A percentile compares a stretch with the other conserved stretches of the same genome.
Conservation (phyloP, 2,329 filamentous ascomycete genomes). For the Xylariaceae sp. region DNA sequence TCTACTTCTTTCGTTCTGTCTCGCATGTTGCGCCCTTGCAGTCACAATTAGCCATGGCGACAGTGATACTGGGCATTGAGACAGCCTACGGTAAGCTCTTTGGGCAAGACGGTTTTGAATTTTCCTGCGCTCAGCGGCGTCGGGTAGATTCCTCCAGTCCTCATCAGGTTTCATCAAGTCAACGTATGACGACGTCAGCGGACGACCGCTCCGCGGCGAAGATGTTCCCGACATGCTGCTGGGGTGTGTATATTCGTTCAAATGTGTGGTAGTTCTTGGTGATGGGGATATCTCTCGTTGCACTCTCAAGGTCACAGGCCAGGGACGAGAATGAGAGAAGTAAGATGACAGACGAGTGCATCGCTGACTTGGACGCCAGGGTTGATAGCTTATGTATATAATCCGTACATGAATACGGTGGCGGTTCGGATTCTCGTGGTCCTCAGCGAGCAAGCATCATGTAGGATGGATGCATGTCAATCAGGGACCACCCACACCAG, state of each 20-base stretch:
- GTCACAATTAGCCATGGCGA: slow-evolving; percentile 5
- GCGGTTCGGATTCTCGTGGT: slow-evolving; percentile 13
- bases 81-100: slow-evolving; percentile 31
- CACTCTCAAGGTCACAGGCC: slow-evolving; percentile 7
- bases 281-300: slow-evolving; percentile 13
- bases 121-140: slow-evolving; percentile 31
- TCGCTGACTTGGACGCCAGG: slow-evolving; percentile 3
- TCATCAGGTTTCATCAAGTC: slow-evolving; percentile 34
- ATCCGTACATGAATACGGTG: slow-evolving; percentile 9
- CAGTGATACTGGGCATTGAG: neutral
- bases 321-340: slow-evolving; percentile 1
- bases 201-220: slow-evolving; percentile 30
- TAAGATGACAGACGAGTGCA: slow-evolving; percentile 1
- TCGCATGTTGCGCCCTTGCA: slow-evolving; percentile 31
- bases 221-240: slow-evolving; percentile 26
- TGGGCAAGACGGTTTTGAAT: slow-evolving; percentile 35
- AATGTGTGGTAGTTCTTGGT: neutral
- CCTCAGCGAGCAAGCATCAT: slow-evolving; percentile 6
- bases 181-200: slow-evolving; percentile 31
- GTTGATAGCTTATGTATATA: slow-evolving; percentile 12
- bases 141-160: slow-evolving; percentile 33
- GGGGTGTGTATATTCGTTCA: neutral
- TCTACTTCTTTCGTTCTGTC: slow-evolving; percentile 33
- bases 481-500: slow-evolving; percentile 4
- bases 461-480: slow-evolving; percentile 10